A percentile compares a stretch with the other conserved stretches of the same genome.
Conservation (phyloP, 2,329 filamentous ascomycete species). For the Sporothrix phasma region DNA sequence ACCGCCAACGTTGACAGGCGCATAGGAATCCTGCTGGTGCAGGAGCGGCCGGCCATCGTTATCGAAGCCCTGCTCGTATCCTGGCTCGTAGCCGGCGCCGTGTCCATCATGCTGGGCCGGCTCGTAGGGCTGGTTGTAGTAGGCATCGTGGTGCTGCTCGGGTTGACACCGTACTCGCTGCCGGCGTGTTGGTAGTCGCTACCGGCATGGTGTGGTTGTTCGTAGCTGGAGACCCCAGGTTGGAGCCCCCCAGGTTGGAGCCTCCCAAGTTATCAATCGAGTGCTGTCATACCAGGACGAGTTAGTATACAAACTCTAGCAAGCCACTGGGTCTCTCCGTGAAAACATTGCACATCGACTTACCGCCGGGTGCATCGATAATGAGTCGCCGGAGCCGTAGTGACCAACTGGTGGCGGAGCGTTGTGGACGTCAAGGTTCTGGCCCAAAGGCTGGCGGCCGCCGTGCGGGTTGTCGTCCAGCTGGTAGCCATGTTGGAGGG, state of each 20-base stretch:
- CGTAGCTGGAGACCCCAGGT: slow-evolving; percentile 31
- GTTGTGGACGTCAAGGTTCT: slow-evolving; percentile 53
- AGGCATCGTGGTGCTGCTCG: slow-evolving; percentile 76
- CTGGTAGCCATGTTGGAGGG: slow-evolving; percentile 66
- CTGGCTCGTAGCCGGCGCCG: slow-evolving; percentile 37
- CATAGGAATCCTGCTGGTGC: slow-evolving; percentile 44
- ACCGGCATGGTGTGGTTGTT: slow-evolving; percentile 35
- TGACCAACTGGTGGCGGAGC: slow-evolving; percentile 27
- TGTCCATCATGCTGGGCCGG: slow-evolving; percentile 47
- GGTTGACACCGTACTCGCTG: slow-evolving; percentile 65
- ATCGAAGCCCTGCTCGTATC: slow-evolving; percentile 56
- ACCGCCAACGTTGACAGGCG: slow-evolving; percentile 22
- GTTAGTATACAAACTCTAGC: neutral
- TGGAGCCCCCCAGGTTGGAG: too few relatives aligned
- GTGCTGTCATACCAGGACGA: slow-evolving; percentile 31
- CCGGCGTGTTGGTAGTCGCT: slow-evolving; percentile 49
- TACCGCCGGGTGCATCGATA: slow-evolving; percentile 78
- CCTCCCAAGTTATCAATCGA: slow-evolving; percentile 43
- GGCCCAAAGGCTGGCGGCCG: slow-evolving; percentile 32
- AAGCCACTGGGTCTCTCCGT: neutral
- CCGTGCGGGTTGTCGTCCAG: slow-evolving; percentile 69
- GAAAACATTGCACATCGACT: slow-evolving; percentile 30
- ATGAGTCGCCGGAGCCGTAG: slow-evolving; percentile 59
- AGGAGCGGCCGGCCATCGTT: slow-evolving; percentile 69
- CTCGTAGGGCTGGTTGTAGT: slow-evolving; percentile 76